Base-by-base conservation (phyloP, 225 moss, liverwort and hornwort species). In the Physcomitrellopsis africana region DNA sequence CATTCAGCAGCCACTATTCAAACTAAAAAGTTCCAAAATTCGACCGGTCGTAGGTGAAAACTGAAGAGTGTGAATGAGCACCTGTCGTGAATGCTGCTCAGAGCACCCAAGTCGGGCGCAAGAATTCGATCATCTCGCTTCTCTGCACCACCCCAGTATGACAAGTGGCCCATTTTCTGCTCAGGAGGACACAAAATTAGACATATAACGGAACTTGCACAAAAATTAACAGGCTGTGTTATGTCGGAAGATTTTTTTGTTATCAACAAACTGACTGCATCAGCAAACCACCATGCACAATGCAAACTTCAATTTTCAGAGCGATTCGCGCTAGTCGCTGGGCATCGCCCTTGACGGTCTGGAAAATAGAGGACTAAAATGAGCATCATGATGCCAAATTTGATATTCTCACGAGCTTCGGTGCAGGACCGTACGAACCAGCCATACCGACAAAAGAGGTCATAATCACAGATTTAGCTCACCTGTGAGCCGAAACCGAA, bases 61-160 rank as follows among this genome's bases (percentile, higher is more conserved):
- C 46, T 56, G 42, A 55, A 22, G 41, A 65, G 14, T 56, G 22
- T 65, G n/a, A 32, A 83, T 63, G n/a, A 47, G 19, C 64, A 94
- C 94, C 96, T 87, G 78, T 96, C 96, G 58, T 93, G 73, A 68
- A 96, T 67, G 71, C 96, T 91, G 57, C 79, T 86, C n/a, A 96
- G 67, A 32, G 90, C 85, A 72, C 96, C 96, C 42, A 96, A 82
- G 76, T 96, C 93, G 45, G 96, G 96, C 67, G 92, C 90, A 53
- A 93, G 64, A 32, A 96, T 55, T 76, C 89, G 86, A 75, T 96
- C 93, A 69, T 96, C 92, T 78, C 81, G 92, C 60, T 84, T 74
- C 82, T 96, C 96, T 46, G 92, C 96, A 51, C 96, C 96, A 54
- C 90, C 96, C 93, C 93, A 96, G 47, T 96, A 96, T 13, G 96